Conservation (phyloP, 768 basidiomycete species). For the Cystobasidium tubakii region DNA sequence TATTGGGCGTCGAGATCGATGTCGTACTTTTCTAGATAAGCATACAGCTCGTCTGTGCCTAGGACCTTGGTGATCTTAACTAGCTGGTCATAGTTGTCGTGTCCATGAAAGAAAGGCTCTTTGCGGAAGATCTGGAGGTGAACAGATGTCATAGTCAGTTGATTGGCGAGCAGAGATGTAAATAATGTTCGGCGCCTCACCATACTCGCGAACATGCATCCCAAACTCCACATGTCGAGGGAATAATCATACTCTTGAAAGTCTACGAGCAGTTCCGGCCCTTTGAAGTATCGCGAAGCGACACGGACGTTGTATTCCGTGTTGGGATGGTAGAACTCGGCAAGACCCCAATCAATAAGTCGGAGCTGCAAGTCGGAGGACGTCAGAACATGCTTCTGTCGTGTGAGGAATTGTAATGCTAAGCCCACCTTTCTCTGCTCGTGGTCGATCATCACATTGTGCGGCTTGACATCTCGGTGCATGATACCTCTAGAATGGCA, state of each 20-base stretch:
- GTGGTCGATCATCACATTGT: slow-evolving; percentile 99
- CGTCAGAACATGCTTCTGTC: background rate
- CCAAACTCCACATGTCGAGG: slow-evolving; percentile 97
- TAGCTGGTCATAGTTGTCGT: slow-evolving; percentile 96
- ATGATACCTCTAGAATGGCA: slow-evolving; percentile 98
- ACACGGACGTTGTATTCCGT: slow-evolving; percentile 98
- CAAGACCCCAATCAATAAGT: slow-evolving; percentile 96
- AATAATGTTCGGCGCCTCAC: slow-evolving; percentile 53
- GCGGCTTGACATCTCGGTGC: slow-evolving; percentile 97
- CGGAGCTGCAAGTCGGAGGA: slow-evolving; percentile 61
- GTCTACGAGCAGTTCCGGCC: slow-evolving; percentile 90
- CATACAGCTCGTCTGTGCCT: slow-evolving; percentile 88
- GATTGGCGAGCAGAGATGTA: too few relatives aligned
- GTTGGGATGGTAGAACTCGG: slow-evolving; percentile 96
- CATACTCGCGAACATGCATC: slow-evolving; percentile 99
- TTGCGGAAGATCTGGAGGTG: slow-evolving; percentile 83
- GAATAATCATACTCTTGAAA: slow-evolving; percentile 98
- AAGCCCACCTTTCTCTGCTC: slow-evolving; percentile 76
- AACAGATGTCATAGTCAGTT: too few relatives aligned
- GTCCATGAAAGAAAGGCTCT: slow-evolving; percentile 98
- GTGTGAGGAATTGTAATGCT: slow-evolving; percentile 6
- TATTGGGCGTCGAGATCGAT: slow-evolving; percentile 94
- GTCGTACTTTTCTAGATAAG: slow-evolving; percentile 89
- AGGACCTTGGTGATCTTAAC: slow-evolving; percentile 97
- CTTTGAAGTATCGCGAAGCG: slow-evolving; percentile 95